Conservation (phyloP, 495 filamentous ascomycete species). For the Aspergillus mulundensis region DNA sequence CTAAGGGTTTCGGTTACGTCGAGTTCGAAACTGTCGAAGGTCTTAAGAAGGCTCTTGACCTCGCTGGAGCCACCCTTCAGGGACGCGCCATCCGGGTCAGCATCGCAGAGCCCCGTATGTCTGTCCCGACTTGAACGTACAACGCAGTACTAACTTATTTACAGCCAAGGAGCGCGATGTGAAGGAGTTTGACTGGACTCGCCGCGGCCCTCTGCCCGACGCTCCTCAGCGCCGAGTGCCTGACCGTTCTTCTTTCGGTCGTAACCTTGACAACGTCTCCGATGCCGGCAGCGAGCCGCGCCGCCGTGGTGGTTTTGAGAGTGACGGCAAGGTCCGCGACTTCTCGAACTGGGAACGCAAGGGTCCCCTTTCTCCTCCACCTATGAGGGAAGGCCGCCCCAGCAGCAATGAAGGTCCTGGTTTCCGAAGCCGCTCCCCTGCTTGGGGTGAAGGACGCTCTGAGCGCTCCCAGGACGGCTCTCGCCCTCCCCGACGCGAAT, state of each 20-base stretch:
- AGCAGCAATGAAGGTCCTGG: slow-evolving; percentile 59
- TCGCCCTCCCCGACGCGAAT: slow-evolving; percentile 76
- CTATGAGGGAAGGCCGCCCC: slow-evolving; percentile 62
- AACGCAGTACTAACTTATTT: background rate
- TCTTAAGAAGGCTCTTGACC: slow-evolving; percentile 82
- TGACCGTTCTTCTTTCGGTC: slow-evolving; percentile 45
- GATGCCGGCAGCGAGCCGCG: slow-evolving; percentile 52
- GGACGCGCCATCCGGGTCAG: slow-evolving; percentile 85
- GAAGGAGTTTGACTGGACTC: slow-evolving; percentile 69
- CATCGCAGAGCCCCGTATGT: slow-evolving; percentile 80
- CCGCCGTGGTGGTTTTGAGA: slow-evolving; percentile 54
- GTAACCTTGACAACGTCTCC: slow-evolving; percentile 48
- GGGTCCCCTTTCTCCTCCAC: slow-evolving; percentile 77
- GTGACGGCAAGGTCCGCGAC: slow-evolving; percentile 81
- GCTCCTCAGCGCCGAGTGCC: slow-evolving; percentile 50
- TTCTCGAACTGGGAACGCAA: slow-evolving; percentile 94
- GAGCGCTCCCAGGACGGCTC: slow-evolving; percentile 75
- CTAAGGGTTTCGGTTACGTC: slow-evolving; percentile 97
- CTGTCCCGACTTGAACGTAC: background rate
- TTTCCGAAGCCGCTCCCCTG: slow-evolving; percentile 66
- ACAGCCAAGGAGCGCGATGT: slow-evolving; percentile 66
- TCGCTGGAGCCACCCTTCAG: slow-evolving; percentile 73
- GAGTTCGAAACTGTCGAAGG: slow-evolving; percentile 88
- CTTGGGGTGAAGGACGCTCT: slow-evolving; percentile 75
- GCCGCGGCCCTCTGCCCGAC: slow-evolving; percentile 83